Conservation (phyloP, 129 eudicot genomes). For the Apium graveolens region DNA sequence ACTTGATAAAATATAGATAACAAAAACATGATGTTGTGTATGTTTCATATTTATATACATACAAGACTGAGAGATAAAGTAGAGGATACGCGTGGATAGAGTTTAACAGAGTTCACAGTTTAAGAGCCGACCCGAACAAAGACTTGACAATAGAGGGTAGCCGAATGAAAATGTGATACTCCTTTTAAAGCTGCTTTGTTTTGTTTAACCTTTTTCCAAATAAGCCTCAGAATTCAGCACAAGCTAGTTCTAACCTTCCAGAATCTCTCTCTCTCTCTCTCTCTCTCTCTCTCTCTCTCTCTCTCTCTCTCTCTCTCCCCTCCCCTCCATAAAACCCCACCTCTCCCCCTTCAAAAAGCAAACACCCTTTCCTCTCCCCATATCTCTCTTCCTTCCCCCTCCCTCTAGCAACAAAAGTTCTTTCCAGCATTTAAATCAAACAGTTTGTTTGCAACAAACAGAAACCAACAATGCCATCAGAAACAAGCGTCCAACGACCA, state of each 20-base stretch:
- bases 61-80: neutral
- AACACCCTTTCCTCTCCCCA: neutral
- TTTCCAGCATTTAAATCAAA: neutral
- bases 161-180: constrained; percentile 21
- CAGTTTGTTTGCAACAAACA: neutral
- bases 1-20: neutral
- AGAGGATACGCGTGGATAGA: constrained; percentile 9
- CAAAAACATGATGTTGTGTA: neutral
- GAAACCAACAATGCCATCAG: constrained; percentile 27
- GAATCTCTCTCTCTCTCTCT: constrained; percentile 8
- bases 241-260: constrained; percentile 4
- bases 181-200: constrained; percentile 28
- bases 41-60: neutral
- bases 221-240: constrained; percentile 19
- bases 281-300: neutral
- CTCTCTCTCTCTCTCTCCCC: neutral
- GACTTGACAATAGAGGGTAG: constrained; percentile 14
- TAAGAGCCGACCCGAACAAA: constrained; percentile 32
- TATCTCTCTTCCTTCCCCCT: neutral
- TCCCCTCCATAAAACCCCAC: constrained; percentile 35
- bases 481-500: constrained; percentile 30
- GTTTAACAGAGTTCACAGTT: constrained; percentile 6
- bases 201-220: neutral
- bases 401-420: neutral
- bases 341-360: constrained; percentile 16